Base-by-base conservation (phyloP, 2,329 filamentous ascomycete genomes). In the Fulvia fulva region DNA sequence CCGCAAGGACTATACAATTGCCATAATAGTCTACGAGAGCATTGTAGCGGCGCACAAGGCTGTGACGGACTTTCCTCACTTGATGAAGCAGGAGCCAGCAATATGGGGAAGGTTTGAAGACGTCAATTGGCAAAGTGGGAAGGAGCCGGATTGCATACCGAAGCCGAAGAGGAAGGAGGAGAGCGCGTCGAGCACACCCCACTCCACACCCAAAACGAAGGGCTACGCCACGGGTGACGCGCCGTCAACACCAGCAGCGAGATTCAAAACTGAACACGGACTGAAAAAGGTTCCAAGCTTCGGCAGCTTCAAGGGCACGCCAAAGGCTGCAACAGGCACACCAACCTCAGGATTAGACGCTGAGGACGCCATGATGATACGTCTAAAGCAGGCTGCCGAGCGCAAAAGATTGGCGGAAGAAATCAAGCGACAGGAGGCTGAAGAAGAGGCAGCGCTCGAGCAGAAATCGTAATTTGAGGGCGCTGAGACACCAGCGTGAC, bases 1-100 rank as follows among this genome's bases (percentile, higher is more conserved):
- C 43, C 57, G 63, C 16, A 52, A 58, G 41, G 56, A 63, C 4
- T 70, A 67, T 56, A 80, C 77, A 5, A 82, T 77, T 0, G 83
- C 78, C 0, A 78, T 84, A 47, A 72, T 87, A 14, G 77, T 86
- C 14, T 87, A 81, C 69, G 72, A 75, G 3, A 83, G 82, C 3
- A 78, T 86, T 34, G 81, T 85, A 50, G 77, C 80, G 55, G 82
- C 83, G 0, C 80, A 85, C 65, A 76, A 81, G 3, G 82, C 83
- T 8, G 79, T 85, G 2, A 67, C 77, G 44, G 81, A 85, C 62
- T 76, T 75, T 30, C 57, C 61, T 8, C 59, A 60, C 47, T 30
- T 66, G 3, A 37, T 45, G 11, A 44, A 57, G 19, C 28, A 71
- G 51, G 46, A 53, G 5, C 37, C 30, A 28, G 66, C 65, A 1